Evolutionary conservation across 2,329 filamentous ascomycete genomes (phyloP).

Genomic region (Aureobasidium musti): DNA sequence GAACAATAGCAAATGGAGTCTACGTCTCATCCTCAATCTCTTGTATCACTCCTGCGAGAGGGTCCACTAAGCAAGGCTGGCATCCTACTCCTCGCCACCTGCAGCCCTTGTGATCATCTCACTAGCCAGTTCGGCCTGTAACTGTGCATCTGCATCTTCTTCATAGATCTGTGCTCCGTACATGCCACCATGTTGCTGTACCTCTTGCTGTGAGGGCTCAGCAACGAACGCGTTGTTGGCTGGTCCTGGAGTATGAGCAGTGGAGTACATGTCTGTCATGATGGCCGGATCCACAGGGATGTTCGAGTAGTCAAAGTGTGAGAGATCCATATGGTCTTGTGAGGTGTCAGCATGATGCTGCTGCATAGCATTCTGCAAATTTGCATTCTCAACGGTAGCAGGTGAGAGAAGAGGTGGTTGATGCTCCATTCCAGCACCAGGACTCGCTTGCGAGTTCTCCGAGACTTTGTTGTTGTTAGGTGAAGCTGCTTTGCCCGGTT

Average conservation of each 20-base stretch:
- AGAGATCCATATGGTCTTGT: not conserved
- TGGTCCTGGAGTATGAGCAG: not conserved
- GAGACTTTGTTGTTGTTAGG: not conserved
- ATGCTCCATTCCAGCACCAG: not conserved
- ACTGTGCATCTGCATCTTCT: slow-evolving; percentile 34
- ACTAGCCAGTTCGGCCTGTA: slow-evolving; percentile 31
- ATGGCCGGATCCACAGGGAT: not conserved
- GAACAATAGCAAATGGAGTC: not conserved
- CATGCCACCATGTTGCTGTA: slow-evolving; percentile 21
- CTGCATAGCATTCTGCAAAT: not conserved
- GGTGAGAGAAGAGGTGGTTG: not conserved
- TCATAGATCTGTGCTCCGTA: slow-evolving; percentile 27
- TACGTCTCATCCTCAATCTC: not conserved
- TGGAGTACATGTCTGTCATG: not conserved
- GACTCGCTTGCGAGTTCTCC: slow-evolving; percentile 39
- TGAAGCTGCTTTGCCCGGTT: slow-evolving; percentile 2
- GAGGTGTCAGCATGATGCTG: not conserved
- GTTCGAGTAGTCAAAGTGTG: not conserved
- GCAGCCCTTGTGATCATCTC: not conserved
- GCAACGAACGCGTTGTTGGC: not conserved
- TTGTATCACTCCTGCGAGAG: too few species aligned
- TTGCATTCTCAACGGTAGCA: slow-evolving; percentile 26
- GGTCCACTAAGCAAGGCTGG: not conserved
- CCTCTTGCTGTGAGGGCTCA: not conserved
- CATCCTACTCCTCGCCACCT: not conserved